phyloP scores from a whole-genome alignment of 139 green algal genomes.

The Chlorella sp. region DNA sequence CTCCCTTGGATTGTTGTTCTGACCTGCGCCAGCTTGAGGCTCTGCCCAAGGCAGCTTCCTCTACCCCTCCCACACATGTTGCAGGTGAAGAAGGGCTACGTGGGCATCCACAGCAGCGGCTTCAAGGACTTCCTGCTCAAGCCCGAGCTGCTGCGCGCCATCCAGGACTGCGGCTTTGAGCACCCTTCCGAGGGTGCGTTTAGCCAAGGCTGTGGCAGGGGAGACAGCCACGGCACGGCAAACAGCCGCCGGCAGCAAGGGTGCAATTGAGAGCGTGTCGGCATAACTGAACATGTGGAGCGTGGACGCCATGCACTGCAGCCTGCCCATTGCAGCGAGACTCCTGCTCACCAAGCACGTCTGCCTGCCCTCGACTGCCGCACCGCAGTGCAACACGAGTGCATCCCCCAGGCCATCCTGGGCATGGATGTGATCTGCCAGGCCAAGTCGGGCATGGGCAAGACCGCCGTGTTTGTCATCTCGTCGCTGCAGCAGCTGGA shows the following conservation, averaged over 20 bases:
- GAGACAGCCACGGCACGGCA: too few species aligned
- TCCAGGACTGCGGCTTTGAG: conserved; percentile 98
- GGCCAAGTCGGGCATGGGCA: conserved; percentile 99
- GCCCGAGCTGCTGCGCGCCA: conserved; percentile 93
- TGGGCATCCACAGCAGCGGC: conserved; percentile 95
- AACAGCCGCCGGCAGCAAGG: too few species aligned
- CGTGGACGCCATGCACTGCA: too few species aligned
- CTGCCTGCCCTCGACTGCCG: background rate
- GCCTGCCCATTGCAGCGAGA: too few species aligned
- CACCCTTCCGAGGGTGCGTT: conserved; percentile 97
- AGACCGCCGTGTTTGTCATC: conserved; percentile 99
- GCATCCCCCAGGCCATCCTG: conserved; percentile 98
- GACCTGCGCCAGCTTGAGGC: too few species aligned
- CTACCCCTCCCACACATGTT: background rate
- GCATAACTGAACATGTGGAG: too few species aligned
- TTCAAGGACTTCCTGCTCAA: conserved; percentile 99
- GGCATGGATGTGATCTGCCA: conserved; percentile 99
- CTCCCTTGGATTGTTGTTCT: too few species aligned
- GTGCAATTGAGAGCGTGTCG: too few species aligned
- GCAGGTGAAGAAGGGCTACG: conserved; percentile 92
- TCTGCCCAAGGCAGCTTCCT: too few species aligned
- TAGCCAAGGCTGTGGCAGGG: too few species aligned
- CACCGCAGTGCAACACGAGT: conserved; percentile 97
- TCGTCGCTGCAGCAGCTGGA: conserved; percentile 97
- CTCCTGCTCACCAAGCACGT: background rate